These are phyloP conservation scores for Sugiyamaella boreocaroliniensis DNA, from an alignment of 805 yeast species.

Conservation along the genomic window DNA sequence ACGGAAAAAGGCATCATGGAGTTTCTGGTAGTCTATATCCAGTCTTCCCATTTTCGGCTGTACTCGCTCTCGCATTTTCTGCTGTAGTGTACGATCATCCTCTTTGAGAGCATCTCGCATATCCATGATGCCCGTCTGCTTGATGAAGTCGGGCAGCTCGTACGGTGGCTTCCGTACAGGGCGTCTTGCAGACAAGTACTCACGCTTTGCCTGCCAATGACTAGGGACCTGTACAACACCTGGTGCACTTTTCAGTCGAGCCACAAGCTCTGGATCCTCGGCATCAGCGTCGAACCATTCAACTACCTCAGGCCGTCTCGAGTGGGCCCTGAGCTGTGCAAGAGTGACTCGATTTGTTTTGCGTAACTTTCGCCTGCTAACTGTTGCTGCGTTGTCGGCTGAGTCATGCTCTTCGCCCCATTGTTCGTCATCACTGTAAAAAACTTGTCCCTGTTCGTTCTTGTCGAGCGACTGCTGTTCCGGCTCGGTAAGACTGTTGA, in stretches of 20 bases:
- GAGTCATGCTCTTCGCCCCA: constrained; percentile 20
- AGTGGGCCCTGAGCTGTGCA: constrained; percentile 55
- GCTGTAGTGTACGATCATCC: constrained; percentile 53
- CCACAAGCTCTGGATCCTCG: constrained; percentile 61
- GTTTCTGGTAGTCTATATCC: constrained; percentile 76
- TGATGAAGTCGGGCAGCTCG: constrained; percentile 69
- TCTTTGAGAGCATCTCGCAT: constrained; percentile 62
- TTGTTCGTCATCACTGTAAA: constrained; percentile 30
- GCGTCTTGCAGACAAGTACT: constrained; percentile 58
- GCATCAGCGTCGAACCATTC: constrained; percentile 90
- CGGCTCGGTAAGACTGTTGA: constrained; percentile 22
- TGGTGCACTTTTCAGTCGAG: constrained; percentile 55
- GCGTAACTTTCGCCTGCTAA: constrained; percentile 45
- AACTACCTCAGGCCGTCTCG: constrained; percentile 61
- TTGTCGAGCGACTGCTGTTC: constrained; percentile 16
- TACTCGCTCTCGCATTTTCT: constrained; percentile 70
- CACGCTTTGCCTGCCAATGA: constrained; percentile 79
- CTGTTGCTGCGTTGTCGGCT: constrained; percentile 7
- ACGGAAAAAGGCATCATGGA: constrained; percentile 83
- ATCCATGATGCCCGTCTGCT: constrained; percentile 76
- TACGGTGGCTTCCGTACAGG: constrained; percentile 67
- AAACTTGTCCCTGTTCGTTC: constrained; percentile 26
- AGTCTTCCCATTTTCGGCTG: constrained; percentile 84
- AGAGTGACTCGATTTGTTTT: constrained; percentile 54
- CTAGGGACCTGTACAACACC: constrained; percentile 71